phyloP scores from a whole-genome alignment of 2,329 filamentous ascomycete species.

The Chalaropsis thielavioides region DNA sequence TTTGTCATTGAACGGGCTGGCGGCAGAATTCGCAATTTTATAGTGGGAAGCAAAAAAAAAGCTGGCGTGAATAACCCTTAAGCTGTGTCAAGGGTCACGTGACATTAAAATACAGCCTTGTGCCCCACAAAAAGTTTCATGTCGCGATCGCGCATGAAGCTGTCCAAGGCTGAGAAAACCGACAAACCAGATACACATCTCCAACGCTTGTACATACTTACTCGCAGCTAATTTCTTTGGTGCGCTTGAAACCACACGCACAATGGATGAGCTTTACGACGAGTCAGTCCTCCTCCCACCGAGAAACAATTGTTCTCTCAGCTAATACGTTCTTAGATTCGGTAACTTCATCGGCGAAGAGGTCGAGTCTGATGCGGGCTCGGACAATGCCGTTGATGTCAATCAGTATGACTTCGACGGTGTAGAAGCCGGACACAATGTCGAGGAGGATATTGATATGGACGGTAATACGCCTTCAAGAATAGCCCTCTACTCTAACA shows the following conservation, averaged over 20 bases:
- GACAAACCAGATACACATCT: neutral
- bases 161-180: conserved; percentile 15
- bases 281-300: conserved; percentile 42
- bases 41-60: neutral
- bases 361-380: conserved; percentile 70
- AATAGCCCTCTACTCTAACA: neutral
- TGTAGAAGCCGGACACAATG: conserved; percentile 42
- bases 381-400: conserved; percentile 58
- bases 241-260: conserved; percentile 18
- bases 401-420: conserved; percentile 73
- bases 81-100: conserved; percentile 11
- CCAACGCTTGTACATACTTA: neutral
- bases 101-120: conserved; percentile 17
- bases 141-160: conserved; percentile 18
- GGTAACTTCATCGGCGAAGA: conserved; percentile 97
- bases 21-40: neutral
- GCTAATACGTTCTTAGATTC: conserved; percentile 44
- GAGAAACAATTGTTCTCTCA: neutral
- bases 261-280: conserved; percentile 93
- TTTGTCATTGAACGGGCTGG: neutral
- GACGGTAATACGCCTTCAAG: conserved; percentile 43
- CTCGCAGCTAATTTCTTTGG: neutral
- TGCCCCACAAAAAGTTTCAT: conserved; percentile 17
- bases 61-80: neutral
- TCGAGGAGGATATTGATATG: conserved; percentile 83